Base-by-base conservation (phyloP, 225 moss, liverwort and hornwort genomes). In the Sphagnum contortum region DNA sequence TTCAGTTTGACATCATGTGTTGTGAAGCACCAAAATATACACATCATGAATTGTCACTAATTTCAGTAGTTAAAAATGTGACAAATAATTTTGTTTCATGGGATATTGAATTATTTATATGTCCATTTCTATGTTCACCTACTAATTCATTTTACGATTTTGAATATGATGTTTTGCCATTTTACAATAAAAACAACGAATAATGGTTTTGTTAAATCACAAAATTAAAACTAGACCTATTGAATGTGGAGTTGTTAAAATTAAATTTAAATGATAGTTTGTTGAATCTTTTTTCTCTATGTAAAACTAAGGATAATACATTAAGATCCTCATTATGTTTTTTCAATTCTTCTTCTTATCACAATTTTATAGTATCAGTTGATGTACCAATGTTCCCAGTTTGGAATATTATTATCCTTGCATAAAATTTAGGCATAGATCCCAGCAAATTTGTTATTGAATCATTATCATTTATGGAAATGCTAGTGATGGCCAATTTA, bases 341-440 rank as follows among this genome's bases (percentile, higher is more conserved):
- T 2, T 44, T 60, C 0, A 13, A 3, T 60, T 4, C 29, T 3
- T 60, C 3, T 60, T 60, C 60, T 60, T 14, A 1, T 12, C 29
- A 44, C 9, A 60, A 13, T 60, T 60, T 60, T 4, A 60, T 60
- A 1, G 45, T 44, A 60, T 60, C 60, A 14, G 12, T 1, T 1
- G 2, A 44, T 12, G 60, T 60, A 44, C 60, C 60, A 60, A 60
- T 29, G 1, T 60, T 3, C 3, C 60, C 2, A 1, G 60, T 13
- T 60, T 60, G n/a, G 12, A 44, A 13, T 44, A 60, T 60, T 4
- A 60, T 44, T 3, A 60, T 8, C 29, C 60, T 44, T 14, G 0
- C 29, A 60, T 60, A 60, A 4, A 44, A 60, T 45, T 44, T 60
- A 13, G 60, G 60, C 3, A 60, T 60, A 60, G 60, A 60, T 14